Evolutionary conservation across 495 filamentous ascomycete genomes (phyloP).

Genomic region (Halenospora varia): DNA sequence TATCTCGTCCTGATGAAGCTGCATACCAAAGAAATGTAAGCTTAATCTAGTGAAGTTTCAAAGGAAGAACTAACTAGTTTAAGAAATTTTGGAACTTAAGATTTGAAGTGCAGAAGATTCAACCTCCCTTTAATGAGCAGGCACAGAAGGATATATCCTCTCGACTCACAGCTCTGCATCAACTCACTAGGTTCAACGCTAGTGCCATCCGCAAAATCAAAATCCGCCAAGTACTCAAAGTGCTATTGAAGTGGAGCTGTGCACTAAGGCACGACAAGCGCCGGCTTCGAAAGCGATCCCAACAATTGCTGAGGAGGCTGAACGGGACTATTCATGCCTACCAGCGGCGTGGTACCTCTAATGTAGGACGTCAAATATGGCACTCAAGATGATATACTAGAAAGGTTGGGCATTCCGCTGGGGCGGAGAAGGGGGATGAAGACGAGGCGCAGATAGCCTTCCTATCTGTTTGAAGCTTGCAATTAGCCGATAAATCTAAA

Average conservation of each 20-base stretch:
- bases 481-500: background rate
- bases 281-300: conserved; percentile 1
- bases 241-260: background rate
- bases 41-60: background rate
- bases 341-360: background rate
- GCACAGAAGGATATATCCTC: background rate
- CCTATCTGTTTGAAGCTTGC: background rate
- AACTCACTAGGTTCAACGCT: background rate
- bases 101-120: background rate
- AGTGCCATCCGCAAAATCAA: background rate
- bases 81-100: conserved; percentile 2
- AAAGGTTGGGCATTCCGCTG: background rate
- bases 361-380: background rate
- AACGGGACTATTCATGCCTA: background rate
- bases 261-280: background rate
- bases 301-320: background rate
- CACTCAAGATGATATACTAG: background rate
- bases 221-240: conserved; percentile 2
- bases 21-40: conserved; percentile 2
- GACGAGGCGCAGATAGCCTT: no score
- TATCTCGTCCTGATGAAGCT: background rate
- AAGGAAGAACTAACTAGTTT: background rate
- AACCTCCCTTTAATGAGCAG: background rate
- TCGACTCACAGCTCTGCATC: background rate
- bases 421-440: no score